These are phyloP conservation scores for Coemansia sp. DNA, from an alignment of 192 early-diverging fungal species.

Conservation along the genomic window DNA sequence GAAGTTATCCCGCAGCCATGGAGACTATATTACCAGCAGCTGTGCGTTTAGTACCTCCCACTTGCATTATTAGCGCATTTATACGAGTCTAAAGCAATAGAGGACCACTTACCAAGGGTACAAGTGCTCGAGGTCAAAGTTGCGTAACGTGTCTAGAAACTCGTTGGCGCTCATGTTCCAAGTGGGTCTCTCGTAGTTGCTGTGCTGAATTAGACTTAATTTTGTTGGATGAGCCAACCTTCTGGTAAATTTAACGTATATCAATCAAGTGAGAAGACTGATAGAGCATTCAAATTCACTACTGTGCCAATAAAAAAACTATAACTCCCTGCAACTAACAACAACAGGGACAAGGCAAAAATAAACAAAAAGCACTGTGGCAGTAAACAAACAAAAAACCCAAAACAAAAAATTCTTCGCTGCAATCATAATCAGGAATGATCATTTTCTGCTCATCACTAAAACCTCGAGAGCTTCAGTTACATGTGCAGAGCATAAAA, in stretches of 20 bases:
- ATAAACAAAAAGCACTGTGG: too few relatives aligned
- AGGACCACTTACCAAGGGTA: conserved; percentile 37
- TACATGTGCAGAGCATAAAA: too few relatives aligned
- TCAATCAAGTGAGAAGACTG: conserved; percentile 2
- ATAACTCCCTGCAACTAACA: too few relatives aligned
- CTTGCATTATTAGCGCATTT: too few relatives aligned
- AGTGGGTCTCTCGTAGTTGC: too few relatives aligned
- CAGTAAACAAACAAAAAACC: too few relatives aligned
- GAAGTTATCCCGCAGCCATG: conserved; percentile 43
- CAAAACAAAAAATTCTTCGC: too few relatives aligned
- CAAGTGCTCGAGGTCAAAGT: conserved; percentile 39
- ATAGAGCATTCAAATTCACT: neutral
- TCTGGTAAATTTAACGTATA: neutral
- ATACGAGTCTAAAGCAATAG: neutral
- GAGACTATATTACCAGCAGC: conserved; percentile 14
- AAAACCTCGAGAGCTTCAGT: too few relatives aligned
- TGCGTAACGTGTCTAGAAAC: conserved; percentile 33
- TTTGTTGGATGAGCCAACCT: neutral
- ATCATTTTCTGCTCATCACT: too few relatives aligned
- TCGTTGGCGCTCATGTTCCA: conserved; percentile 37
- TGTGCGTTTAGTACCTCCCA: too few relatives aligned
- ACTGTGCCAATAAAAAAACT: neutral
- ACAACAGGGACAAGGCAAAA: too few relatives aligned
- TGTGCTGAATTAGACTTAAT: neutral
- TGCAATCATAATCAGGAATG: too few relatives aligned